Evolutionary conservation across 768 basidiomycete species (phyloP).

Genomic region (Lentinula lateritia): DNA sequence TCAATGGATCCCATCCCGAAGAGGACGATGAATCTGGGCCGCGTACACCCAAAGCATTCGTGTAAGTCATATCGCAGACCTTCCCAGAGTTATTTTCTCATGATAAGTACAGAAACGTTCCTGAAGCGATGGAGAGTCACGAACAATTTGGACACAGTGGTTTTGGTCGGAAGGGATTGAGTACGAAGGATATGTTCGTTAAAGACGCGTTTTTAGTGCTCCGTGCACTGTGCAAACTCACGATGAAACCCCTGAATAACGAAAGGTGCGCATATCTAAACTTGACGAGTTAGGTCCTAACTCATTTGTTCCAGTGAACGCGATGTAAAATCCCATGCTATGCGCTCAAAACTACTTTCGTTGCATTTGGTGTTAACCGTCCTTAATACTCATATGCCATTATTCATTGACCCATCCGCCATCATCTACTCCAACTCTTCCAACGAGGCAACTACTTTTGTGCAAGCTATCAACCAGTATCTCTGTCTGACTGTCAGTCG

Average conservation of each 20-base stretch:
- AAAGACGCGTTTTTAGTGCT: slow-evolving; percentile 99
- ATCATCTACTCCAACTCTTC: slow-evolving; percentile 89
- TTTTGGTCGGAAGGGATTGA: slow-evolving; percentile 27
- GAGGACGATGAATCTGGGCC: not conserved
- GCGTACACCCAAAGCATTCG: slow-evolving; percentile 2
- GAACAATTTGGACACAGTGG: not conserved
- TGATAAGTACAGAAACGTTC: not conserved
- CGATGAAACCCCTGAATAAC: slow-evolving; percentile 92
- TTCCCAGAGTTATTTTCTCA: not conserved
- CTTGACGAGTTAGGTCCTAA: not conserved
- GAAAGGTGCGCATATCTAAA: slow-evolving; percentile 66
- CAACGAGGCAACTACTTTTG: slow-evolving; percentile 82
- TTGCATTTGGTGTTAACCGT: slow-evolving; percentile 92
- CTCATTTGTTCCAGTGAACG: slow-evolving; percentile 57
- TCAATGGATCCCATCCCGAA: not conserved
- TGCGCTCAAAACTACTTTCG: slow-evolving; percentile 94
- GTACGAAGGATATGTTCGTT: slow-evolving; percentile 83
- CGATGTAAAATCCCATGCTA: slow-evolving; percentile 93
- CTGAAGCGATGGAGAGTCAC: slow-evolving; percentile 5
- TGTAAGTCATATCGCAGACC: not conserved
- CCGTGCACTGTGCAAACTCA: slow-evolving; percentile 92
- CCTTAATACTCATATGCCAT: slow-evolving; percentile 82
- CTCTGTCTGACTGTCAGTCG: slow-evolving; percentile 88
- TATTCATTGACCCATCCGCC: slow-evolving; percentile 85
- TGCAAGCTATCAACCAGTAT: slow-evolving; percentile 94